phyloP scores from a whole-genome alignment of 371 early-diverging fungal species.

The Massospora cicadina region DNA sequence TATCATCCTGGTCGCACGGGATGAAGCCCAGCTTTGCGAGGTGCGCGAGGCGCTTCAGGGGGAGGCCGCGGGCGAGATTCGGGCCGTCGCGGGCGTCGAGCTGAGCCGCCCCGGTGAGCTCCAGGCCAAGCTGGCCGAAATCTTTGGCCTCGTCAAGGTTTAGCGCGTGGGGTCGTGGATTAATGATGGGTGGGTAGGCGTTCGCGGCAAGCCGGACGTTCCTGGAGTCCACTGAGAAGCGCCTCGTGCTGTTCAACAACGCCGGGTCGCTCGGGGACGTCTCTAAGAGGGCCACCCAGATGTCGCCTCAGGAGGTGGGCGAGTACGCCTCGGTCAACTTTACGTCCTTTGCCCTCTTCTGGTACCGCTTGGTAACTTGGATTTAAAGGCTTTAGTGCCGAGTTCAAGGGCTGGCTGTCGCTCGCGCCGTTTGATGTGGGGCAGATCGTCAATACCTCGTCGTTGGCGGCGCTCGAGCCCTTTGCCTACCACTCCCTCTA shows the following conservation, averaged over 20 bases:
- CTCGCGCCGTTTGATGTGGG: not conserved
- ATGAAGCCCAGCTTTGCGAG: constrained; percentile 8
- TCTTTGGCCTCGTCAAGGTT: constrained; percentile 14
- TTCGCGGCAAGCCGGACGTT: not conserved
- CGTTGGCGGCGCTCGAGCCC: constrained; percentile 56
- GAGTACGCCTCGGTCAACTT: constrained; percentile 37
- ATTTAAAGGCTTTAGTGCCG: constrained; percentile 10
- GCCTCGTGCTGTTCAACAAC: constrained; percentile 49
- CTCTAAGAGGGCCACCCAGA: constrained; percentile 33
- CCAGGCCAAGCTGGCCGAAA: constrained; percentile 13
- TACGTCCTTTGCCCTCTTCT: constrained; percentile 25
- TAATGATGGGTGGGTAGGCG: not conserved
- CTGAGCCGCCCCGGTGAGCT: constrained; percentile 11
- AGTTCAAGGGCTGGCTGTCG: constrained; percentile 1
- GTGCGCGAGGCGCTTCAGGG: constrained; percentile 14
- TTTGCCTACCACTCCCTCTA: constrained; percentile 72
- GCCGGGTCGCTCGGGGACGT: constrained; percentile 68
- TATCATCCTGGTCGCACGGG: constrained; percentile 6
- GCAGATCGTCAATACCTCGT: constrained; percentile 61
- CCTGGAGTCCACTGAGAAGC: not conserved
- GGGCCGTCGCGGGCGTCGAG: constrained; percentile 4
- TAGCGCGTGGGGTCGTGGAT: not conserved
- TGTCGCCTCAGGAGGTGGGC: constrained; percentile 26
- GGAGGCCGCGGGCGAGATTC: constrained; percentile 13
- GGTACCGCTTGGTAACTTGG: constrained; percentile 19